Evolutionary conservation across 2,329 filamentous ascomycete genomes (phyloP).

Genomic region (Capronia coronata): DNA sequence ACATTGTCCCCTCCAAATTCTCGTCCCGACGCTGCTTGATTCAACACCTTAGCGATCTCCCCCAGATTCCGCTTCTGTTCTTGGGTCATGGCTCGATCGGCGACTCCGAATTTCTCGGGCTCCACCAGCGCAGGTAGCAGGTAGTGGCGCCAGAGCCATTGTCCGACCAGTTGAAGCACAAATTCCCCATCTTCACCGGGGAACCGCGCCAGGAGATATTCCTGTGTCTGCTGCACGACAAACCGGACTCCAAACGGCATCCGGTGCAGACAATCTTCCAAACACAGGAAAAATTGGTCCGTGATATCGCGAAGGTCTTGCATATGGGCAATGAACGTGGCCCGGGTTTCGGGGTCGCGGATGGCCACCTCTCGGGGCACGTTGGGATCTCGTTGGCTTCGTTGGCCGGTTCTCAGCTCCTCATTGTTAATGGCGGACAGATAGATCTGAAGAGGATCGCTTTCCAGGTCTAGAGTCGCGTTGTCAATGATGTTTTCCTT

Average conservation of each 20-base stretch:
- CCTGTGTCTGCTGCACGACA: slow-evolving; percentile 77
- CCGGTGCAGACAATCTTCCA: slow-evolving; percentile 76
- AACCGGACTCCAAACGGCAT: slow-evolving; percentile 93
- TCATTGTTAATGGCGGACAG: slow-evolving; percentile 93
- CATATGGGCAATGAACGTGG: slow-evolving; percentile 88
- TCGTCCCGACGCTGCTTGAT: slow-evolving; percentile 80
- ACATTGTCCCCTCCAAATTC: slow-evolving; percentile 92
- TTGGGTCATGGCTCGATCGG: slow-evolving; percentile 81
- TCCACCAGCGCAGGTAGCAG: slow-evolving; percentile 82
- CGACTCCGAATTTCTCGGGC: slow-evolving; percentile 86
- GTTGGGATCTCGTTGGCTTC: slow-evolving; percentile 73
- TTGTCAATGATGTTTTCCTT: slow-evolving; percentile 92
- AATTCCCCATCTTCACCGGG: slow-evolving; percentile 69
- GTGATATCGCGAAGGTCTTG: slow-evolving; percentile 91
- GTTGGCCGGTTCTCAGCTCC: slow-evolving; percentile 81
- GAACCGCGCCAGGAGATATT: slow-evolving; percentile 69
- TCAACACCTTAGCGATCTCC: slow-evolving; percentile 85
- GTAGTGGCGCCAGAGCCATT: slow-evolving; percentile 94
- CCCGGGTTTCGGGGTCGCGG: slow-evolving; percentile 83
- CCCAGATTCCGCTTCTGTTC: slow-evolving; percentile 87
- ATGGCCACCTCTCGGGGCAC: slow-evolving; percentile 92
- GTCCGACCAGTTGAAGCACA: slow-evolving; percentile 73
- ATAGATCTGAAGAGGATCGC: slow-evolving; percentile 96
- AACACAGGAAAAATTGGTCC: slow-evolving; percentile 74
- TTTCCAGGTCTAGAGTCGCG: slow-evolving; percentile 83